A percentile compares a stretch with the other conserved stretches of the same genome.
Evolutionary conservation across 2,329 filamentous ascomycete species (phyloP).

Genomic region (Aspergillus clavatus): DNA sequence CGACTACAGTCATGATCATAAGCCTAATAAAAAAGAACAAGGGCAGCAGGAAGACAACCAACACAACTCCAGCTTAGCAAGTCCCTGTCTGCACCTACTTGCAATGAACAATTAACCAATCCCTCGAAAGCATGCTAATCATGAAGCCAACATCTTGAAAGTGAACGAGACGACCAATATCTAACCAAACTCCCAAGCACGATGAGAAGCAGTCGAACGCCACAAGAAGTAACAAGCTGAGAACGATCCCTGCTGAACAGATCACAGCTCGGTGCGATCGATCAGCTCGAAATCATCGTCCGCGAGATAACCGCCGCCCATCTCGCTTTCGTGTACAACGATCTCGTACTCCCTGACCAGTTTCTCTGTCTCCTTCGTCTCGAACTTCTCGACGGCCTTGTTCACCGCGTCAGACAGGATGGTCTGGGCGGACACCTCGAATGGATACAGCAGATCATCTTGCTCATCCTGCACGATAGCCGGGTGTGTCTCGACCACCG

Average conservation of each 20-base stretch:
- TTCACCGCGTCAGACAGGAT: conserved; percentile 54
- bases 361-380: conserved; percentile 57
- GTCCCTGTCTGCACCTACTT: not conserved
- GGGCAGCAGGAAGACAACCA: not conserved
- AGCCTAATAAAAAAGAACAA: not conserved
- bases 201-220: conserved; percentile 3
- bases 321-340: conserved; percentile 40
- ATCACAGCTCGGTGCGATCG: conserved; percentile 27
- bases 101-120: not conserved
- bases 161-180: conserved; percentile 3
- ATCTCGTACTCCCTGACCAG: conserved; percentile 59
- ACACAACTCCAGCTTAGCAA: not conserved
- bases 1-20: conserved; percentile 2
- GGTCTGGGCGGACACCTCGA: conserved; percentile 52
- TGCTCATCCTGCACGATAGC: conserved; percentile 42
- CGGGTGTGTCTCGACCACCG: conserved; percentile 43
- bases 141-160: not conserved
- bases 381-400: conserved; percentile 56
- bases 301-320: conserved; percentile 22
- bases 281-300: conserved; percentile 42
- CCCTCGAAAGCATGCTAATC: not conserved
- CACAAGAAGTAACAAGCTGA: not conserved
- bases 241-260: not conserved
- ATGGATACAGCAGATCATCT: conserved; percentile 49
- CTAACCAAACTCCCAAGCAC: conserved; percentile 10